Evolutionary conservation across 768 basidiomycete species (phyloP), one percentile per base, ranked within the genome.

Genomic region (Ephemerocybe angulata): DNA sequence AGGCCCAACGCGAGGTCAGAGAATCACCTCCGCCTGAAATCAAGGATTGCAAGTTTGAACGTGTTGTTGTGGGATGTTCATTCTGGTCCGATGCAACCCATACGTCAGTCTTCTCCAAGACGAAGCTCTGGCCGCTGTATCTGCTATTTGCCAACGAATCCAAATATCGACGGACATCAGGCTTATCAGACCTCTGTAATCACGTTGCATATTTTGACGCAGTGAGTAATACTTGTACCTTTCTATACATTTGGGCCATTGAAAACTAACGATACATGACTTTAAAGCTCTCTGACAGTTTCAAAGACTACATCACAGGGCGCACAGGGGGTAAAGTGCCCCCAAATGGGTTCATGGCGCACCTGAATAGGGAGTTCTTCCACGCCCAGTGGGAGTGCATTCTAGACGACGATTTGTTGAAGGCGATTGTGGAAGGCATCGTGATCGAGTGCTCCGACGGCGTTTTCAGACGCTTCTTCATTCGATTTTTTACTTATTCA

Each of bases 71-170:
- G 7, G 38, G 38, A n/a, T 6, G 15, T 6, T 4, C 5, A n/a
- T n/a, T 41, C n/a, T 41, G 62, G 59, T 71, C 70, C 1, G 71
- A 73, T 47, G 60, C 65, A 0, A 73, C 71, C 3, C 66, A 67
- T 40, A 56, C 69, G 8, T 62, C 73, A 17, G 62, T 59, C 28
- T 74, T 74, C 56, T 70, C 72, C 2, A 67, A 43, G 8, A 64
- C 68, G 2, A 60, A 62, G 3, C 54, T 68, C 3, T 73, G 72
- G 71, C 72, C 70, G 1, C 55, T 70, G 2, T 72, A 73, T 48
- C 41, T 65, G 41, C 59, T 61, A 29, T 53, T 76, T 35, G 75
- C 15, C 11, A 47, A 47, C 22, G 44, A 47, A 4, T 17, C 15
- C 22, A 47, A 47, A 24, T 6, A 47, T 22, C 13, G 22, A 29